These are phyloP conservation scores for Geotrichum macrosporum DNA, from an alignment of 1,139 yeast species.

Conservation along the genomic window DNA sequence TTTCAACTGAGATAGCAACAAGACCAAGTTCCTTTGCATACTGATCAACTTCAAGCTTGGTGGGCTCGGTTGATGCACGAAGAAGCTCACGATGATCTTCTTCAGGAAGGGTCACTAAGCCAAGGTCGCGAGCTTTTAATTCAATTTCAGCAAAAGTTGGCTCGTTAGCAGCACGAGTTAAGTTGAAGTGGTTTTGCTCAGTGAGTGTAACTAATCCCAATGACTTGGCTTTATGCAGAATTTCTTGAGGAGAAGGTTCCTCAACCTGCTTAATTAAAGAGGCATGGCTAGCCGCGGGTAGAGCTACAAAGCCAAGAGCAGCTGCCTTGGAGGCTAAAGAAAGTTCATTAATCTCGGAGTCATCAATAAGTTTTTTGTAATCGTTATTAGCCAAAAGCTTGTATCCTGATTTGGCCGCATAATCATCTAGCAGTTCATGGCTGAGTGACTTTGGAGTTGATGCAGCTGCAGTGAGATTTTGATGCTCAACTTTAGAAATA, in stretches of 20 bases:
- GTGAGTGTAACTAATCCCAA: constrained; percentile 26
- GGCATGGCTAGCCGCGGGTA: too few relatives aligned
- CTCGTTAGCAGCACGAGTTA: constrained; percentile 22
- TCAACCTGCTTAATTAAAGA: too few relatives aligned
- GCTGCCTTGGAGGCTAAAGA: too few relatives aligned
- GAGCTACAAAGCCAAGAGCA: too few relatives aligned
- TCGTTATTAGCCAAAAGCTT: too few relatives aligned
- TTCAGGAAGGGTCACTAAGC: constrained; percentile 42
- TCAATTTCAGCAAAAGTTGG: constrained; percentile 26
- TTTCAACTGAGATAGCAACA: constrained; percentile 28
- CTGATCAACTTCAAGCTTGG: constrained; percentile 17
- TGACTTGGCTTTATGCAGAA: constrained; percentile 25
- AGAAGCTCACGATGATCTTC: constrained; percentile 20
- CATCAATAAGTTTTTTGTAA: too few relatives aligned
- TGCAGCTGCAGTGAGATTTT: constrained; percentile 1
- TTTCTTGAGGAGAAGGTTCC: constrained; percentile 20
- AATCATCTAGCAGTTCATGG: too few relatives aligned
- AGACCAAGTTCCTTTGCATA: constrained; percentile 30
- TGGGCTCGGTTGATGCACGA: constrained; percentile 20
- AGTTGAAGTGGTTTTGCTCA: constrained; percentile 30
- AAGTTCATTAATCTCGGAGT: too few relatives aligned
- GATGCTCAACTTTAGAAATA: constrained; percentile 9
- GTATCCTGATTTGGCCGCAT: too few relatives aligned
- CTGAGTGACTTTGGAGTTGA: too few relatives aligned
- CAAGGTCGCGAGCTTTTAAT: constrained; percentile 26